Evolutionary conservation across 495 filamentous ascomycete genomes (phyloP).

Genomic region (Neurospora terricola): DNA sequence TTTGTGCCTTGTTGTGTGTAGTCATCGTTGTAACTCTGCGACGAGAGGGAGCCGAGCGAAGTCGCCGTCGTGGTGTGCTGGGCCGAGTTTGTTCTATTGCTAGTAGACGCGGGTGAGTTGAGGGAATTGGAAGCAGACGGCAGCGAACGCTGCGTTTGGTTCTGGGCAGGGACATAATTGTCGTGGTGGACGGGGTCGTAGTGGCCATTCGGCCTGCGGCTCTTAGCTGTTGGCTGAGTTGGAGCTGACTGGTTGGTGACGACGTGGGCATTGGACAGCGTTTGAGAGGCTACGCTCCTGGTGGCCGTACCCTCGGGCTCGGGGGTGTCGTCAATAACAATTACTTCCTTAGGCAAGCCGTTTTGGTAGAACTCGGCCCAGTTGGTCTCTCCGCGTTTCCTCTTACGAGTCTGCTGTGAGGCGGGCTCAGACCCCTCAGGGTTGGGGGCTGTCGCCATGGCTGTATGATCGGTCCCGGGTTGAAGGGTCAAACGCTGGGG

Average conservation of each 20-base stretch:
- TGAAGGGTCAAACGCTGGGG: slow-evolving; percentile 5
- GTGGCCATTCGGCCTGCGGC: slow-evolving; percentile 42
- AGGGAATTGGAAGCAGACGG: slow-evolving; percentile 50
- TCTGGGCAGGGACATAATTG: slow-evolving; percentile 53
- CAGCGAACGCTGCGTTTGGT: slow-evolving; percentile 44
- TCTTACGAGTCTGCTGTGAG: slow-evolving; percentile 33
- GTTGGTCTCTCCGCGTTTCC: slow-evolving; percentile 54
- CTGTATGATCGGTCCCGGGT: slow-evolving; percentile 15
- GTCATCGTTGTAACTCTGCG: slow-evolving; percentile 53
- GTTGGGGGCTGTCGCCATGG: slow-evolving; percentile 29
- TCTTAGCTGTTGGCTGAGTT: slow-evolving; percentile 34
- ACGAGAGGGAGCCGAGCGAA: slow-evolving; percentile 62
- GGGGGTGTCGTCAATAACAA: slow-evolving; percentile 89
- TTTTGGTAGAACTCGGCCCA: slow-evolving; percentile 91
- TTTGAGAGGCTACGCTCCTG: slow-evolving; percentile 17
- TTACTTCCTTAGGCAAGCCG: slow-evolving; percentile 84
- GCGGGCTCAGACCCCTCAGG: slow-evolving; percentile 18
- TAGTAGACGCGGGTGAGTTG: slow-evolving; percentile 41
- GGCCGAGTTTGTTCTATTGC: slow-evolving; percentile 76
- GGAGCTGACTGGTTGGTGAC: slow-evolving; percentile 8
- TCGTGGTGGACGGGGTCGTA: slow-evolving; percentile 35
- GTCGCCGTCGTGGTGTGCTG: slow-evolving; percentile 84
- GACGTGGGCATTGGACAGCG: slow-evolving; percentile 17
- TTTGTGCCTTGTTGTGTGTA: slow-evolving; percentile 59
- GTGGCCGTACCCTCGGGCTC: slow-evolving; percentile 42